phyloP scores from a whole-genome alignment of 225 moss, liverwort and hornwort genomes.

The Climacium dendroides region DNA sequence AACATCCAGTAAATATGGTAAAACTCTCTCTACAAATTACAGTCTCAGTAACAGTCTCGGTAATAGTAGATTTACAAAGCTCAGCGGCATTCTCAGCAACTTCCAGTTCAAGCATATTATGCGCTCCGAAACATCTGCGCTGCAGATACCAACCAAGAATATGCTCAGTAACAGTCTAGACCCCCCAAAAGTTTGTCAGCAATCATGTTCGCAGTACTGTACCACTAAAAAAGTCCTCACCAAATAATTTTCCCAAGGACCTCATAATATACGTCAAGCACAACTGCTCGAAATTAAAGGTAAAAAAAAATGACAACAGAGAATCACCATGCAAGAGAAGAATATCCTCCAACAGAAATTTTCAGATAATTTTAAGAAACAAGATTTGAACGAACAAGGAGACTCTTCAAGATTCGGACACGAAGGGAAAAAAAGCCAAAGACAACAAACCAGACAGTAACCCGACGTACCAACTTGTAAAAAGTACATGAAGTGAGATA shows the following conservation, averaged over 20 bases:
- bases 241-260: background rate
- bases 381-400: background rate
- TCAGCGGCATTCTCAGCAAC: background rate
- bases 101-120: constrained; percentile 1
- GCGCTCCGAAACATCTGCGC: constrained; percentile 19
- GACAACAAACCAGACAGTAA: background rate
- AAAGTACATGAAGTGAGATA: background rate
- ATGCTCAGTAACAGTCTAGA: background rate
- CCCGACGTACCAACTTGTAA: background rate
- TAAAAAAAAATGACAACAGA: background rate
- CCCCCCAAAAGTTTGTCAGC: background rate
- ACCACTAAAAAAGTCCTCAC: background rate
- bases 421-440: background rate
- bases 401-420: background rate
- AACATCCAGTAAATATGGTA: constrained; percentile 1
- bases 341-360: background rate
- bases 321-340: background rate
- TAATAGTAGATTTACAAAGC: constrained; percentile 2
- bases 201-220: background rate
- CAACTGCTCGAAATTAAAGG: background rate
- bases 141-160: background rate
- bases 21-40: constrained; percentile 17
- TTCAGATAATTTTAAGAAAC: background rate
- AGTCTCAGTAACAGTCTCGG: background rate
- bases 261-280: background rate